Conservation (phyloP, 805 yeast species). For the Candida tallmaniae region DNA sequence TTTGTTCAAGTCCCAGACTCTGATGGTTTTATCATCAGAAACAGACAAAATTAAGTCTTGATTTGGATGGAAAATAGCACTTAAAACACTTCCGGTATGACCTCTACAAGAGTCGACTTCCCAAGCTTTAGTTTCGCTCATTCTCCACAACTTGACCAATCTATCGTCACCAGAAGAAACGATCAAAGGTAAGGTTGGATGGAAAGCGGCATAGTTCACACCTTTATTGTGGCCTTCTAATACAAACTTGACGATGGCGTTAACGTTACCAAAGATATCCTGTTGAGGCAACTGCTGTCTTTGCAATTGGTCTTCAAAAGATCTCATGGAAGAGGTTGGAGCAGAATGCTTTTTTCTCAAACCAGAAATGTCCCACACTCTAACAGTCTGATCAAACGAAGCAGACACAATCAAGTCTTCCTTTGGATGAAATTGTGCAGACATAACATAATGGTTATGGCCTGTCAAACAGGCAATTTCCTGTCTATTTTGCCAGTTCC, state of each 20-base stretch:
- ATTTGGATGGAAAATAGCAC: slow-evolving; percentile 88
- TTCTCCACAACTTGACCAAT: slow-evolving; percentile 92
- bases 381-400: slow-evolving; percentile 95
- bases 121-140: slow-evolving; percentile 98
- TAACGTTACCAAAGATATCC: slow-evolving; percentile 91
- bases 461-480: slow-evolving; percentile 97
- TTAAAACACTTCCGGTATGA: slow-evolving; percentile 87
- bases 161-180: slow-evolving; percentile 97
- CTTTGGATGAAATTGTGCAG: slow-evolving; percentile 94
- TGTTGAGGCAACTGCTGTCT: slow-evolving; percentile 73
- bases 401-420: slow-evolving; percentile 95
- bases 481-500: slow-evolving; percentile 99
- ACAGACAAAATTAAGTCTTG: slow-evolving; percentile 90
- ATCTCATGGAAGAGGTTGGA: slow-evolving; percentile 40
- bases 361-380: slow-evolving; percentile 98
- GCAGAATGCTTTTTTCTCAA: slow-evolving; percentile 94
- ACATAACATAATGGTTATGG: slow-evolving; percentile 97
- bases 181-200: slow-evolving; percentile 90
- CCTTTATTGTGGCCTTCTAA: slow-evolving; percentile 98
- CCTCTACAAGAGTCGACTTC: slow-evolving; percentile 98
- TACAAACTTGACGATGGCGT: slow-evolving; percentile 91
- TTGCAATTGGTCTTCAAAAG: slow-evolving; percentile 50
- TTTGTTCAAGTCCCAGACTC: slow-evolving; percentile 95
- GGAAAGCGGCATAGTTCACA: slow-evolving; percentile 98
- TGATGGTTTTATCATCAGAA: slow-evolving; percentile 91